Evolutionary conservation across 208 protist genomes (phyloP).

Genomic region (Strigomonas oncopelti): DNA sequence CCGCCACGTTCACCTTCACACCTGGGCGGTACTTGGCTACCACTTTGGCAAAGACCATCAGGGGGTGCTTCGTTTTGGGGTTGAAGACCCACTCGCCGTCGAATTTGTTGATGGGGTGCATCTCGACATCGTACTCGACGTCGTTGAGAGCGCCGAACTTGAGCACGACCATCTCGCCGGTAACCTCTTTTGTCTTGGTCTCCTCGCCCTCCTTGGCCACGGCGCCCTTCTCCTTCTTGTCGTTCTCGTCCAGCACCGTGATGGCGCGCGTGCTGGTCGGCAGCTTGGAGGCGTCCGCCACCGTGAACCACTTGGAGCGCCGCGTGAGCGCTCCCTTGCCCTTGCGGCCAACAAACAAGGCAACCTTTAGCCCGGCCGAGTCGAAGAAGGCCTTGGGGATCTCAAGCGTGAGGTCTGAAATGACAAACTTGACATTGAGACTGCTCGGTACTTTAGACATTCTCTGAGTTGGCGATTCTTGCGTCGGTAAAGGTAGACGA

Average conservation of each 20-base stretch:
- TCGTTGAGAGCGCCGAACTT: slow-evolving; percentile 43
- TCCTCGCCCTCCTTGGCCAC: slow-evolving; percentile 8
- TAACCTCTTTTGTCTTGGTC: slow-evolving; percentile 12
- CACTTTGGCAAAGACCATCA: slow-evolving; percentile 32
- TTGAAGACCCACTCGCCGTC: slow-evolving; percentile 50
- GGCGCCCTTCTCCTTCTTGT: slow-evolving; percentile 6
- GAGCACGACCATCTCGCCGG: slow-evolving; percentile 31
- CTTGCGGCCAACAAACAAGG: slow-evolving; percentile 37
- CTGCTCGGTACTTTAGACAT: slow-evolving; percentile 40
- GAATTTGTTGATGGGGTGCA: slow-evolving; percentile 37
- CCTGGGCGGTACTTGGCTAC: slow-evolving; percentile 21
- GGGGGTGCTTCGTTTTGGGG: slow-evolving; percentile 31
- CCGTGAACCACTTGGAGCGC: slow-evolving; percentile 51
- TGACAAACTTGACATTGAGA: slow-evolving; percentile 33
- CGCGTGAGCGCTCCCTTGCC: slow-evolving; percentile 30
- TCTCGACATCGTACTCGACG: slow-evolving; percentile 36
- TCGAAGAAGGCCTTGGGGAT: slow-evolving; percentile 39
- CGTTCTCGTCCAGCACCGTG: slow-evolving; percentile 11
- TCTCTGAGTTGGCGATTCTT: slow-evolving; percentile 3
- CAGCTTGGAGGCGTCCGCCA: slow-evolving; percentile 25
- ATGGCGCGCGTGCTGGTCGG: slow-evolving; percentile 19
- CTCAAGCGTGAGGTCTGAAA: slow-evolving; percentile 36
- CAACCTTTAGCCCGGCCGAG: slow-evolving; percentile 16
- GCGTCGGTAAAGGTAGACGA: background rate
- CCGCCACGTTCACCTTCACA: slow-evolving; percentile 13